phyloP scores from a whole-genome alignment of 2,329 filamentous ascomycete species.

The Xylaria sp. region DNA sequence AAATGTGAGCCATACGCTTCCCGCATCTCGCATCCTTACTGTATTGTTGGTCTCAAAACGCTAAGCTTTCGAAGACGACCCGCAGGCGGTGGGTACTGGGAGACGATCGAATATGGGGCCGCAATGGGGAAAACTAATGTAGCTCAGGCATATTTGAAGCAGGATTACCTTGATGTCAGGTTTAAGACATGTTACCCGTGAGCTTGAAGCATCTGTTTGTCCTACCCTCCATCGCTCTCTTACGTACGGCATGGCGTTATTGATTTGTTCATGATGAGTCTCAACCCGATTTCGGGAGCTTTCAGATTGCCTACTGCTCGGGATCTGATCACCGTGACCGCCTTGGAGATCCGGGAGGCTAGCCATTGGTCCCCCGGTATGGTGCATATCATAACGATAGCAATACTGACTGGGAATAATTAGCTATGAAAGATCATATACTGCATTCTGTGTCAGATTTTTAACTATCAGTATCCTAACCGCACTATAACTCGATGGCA shows the following conservation, averaged over 20 bases:
- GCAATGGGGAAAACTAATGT: not conserved
- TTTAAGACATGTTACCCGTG: not conserved
- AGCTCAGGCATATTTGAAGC: not conserved
- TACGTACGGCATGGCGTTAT: not conserved
- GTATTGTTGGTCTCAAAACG: not conserved
- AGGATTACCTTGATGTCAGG: not conserved
- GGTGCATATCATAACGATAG: not conserved
- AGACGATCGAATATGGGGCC: constrained; percentile 6
- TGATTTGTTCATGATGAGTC: not conserved
- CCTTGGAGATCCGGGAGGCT: not conserved
- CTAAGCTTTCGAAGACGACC: constrained; percentile 11
- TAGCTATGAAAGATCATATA: not conserved
- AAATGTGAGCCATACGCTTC: constrained; percentile 17
- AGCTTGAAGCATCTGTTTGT: not conserved
- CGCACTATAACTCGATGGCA: not conserved
- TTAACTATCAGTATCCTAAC: not conserved
- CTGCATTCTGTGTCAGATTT: constrained; percentile 8
- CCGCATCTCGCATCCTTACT: constrained; percentile 18
- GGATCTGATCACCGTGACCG: constrained; percentile 20
- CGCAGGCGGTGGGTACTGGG: constrained; percentile 18
- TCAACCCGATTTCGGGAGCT: constrained; percentile 16
- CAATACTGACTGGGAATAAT: not conserved
- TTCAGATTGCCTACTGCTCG: not conserved
- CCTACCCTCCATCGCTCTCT: too few species aligned
- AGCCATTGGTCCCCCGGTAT: constrained; percentile 4